Evolutionary conservation across 345 rosid genomes (phyloP).

Genomic region (Erodium maritimum): DNA sequence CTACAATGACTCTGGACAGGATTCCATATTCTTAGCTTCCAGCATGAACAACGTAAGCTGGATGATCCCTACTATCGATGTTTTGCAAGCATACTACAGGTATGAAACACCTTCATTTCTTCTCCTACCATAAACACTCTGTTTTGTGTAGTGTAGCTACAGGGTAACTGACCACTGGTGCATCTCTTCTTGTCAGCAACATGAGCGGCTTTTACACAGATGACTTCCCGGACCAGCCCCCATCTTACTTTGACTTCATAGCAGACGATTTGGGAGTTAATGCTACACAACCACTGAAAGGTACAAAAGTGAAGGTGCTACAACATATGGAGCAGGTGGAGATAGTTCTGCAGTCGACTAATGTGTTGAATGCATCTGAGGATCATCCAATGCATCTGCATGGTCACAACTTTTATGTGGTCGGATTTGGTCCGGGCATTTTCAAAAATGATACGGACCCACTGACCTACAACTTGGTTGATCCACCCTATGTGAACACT

Average conservation of each 20-base stretch:
- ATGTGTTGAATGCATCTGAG: slow-evolving; percentile 16
- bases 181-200: slow-evolving; percentile 5
- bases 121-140: no score
- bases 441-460: slow-evolving; percentile 20
- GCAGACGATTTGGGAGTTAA: slow-evolving; percentile 12
- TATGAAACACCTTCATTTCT: not conserved
- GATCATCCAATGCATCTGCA: slow-evolving; percentile 34
- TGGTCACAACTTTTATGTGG: slow-evolving; percentile 20
- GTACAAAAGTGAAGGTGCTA: slow-evolving; percentile 21
- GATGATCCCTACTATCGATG: slow-evolving; percentile 17
- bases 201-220: slow-evolving; percentile 23
- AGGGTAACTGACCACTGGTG: no score
- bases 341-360: slow-evolving; percentile 27
- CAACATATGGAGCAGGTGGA: slow-evolving; percentile 19
- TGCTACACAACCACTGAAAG: slow-evolving; percentile 14
- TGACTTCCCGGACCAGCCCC: slow-evolving; percentile 31
- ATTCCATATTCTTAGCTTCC: slow-evolving; percentile 27
- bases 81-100: slow-evolving; percentile 36
- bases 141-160: no score
- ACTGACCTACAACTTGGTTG: slow-evolving; percentile 16
- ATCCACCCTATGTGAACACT: slow-evolving; percentile 24
- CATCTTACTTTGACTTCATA: slow-evolving; percentile 22
- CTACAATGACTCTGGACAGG: slow-evolving; percentile 19
- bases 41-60: slow-evolving; percentile 36
- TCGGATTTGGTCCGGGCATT: slow-evolving; percentile 16